A percentile compares a stretch with the other conserved stretches of the same genome.
Evolutionary conservation across 495 filamentous ascomycete species (phyloP).

Genomic region (Xylaria scruposa): DNA sequence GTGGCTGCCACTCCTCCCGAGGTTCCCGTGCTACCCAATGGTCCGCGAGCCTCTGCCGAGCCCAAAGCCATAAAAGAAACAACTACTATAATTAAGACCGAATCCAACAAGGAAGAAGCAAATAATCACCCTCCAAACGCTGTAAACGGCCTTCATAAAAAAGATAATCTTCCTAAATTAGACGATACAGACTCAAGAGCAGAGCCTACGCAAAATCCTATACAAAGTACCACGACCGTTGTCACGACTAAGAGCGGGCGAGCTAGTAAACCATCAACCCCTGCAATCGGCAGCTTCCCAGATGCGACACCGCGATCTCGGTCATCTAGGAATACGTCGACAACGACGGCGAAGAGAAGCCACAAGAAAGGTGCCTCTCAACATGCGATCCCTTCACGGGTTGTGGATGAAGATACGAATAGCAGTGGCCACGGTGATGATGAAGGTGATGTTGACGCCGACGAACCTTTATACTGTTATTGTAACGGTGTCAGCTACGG

Average conservation of each 20-base stretch:
- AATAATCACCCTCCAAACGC: constrained; percentile 33
- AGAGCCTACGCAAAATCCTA: constrained; percentile 43
- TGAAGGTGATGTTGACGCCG: constrained; percentile 72
- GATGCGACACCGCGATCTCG: constrained; percentile 49
- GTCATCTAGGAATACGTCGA: constrained; percentile 43
- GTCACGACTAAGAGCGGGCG: constrained; percentile 62
- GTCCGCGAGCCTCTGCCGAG: constrained; percentile 38
- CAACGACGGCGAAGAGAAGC: constrained; percentile 62
- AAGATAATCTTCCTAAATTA: constrained; percentile 39
- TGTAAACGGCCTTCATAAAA: constrained; percentile 41
- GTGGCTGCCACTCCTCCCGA: constrained; percentile 45
- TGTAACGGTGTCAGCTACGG: constrained; percentile 94
- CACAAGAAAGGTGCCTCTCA: constrained; percentile 71
- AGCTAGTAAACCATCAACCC: constrained; percentile 70
- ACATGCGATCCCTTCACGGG: constrained; percentile 35
- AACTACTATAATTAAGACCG: constrained; percentile 41
- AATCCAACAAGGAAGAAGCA: constrained; percentile 41
- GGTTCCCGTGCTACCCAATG: constrained; percentile 34
- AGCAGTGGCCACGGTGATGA: constrained; percentile 47
- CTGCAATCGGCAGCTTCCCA: constrained; percentile 58
- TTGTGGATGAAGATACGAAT: constrained; percentile 46
- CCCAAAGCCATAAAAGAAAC: constrained; percentile 48
- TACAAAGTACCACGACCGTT: constrained; percentile 35
- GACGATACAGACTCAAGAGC: constrained; percentile 43
- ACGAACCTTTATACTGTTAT: constrained; percentile 90